Evolutionary conservation across 176 grass and related monocot genomes (phyloP).

Genomic region (Bolboschoenus planiculmis): DNA sequence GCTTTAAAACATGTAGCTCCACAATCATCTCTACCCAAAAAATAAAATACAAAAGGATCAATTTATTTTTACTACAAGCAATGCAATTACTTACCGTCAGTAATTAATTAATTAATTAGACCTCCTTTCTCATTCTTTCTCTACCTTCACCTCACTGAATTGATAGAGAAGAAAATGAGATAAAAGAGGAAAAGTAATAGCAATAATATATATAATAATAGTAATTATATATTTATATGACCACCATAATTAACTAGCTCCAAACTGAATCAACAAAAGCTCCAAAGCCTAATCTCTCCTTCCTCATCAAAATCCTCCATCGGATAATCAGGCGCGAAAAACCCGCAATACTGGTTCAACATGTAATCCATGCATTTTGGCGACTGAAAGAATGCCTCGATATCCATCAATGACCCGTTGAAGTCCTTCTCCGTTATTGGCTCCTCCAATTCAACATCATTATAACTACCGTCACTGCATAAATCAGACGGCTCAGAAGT

Average conservation of each 20-base stretch:
- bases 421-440: constrained; percentile 4
- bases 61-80: constrained; percentile 7
- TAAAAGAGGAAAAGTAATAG: neutral
- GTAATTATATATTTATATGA: neutral
- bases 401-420: constrained; percentile 43
- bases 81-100: constrained; percentile 3
- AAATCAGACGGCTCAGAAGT: neutral
- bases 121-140: neutral
- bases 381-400: constrained; percentile 86
- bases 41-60: constrained; percentile 10
- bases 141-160: constrained; percentile 28
- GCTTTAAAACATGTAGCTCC: constrained; percentile 96
- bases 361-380: constrained; percentile 84
- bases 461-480: neutral
- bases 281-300: constrained; percentile 75
- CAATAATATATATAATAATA: constrained; percentile 3
- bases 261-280: constrained; percentile 50
- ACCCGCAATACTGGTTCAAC: constrained; percentile 56
- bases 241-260: neutral
- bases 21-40: constrained; percentile 25
- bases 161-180: constrained; percentile 20
- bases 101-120: constrained; percentile 18
- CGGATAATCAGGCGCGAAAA: constrained; percentile 47
- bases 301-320: constrained; percentile 73
- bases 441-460: constrained; percentile 6